phyloP scores from a whole-genome alignment of 164 flowering plant species.

The Protea cynaroides region DNA sequence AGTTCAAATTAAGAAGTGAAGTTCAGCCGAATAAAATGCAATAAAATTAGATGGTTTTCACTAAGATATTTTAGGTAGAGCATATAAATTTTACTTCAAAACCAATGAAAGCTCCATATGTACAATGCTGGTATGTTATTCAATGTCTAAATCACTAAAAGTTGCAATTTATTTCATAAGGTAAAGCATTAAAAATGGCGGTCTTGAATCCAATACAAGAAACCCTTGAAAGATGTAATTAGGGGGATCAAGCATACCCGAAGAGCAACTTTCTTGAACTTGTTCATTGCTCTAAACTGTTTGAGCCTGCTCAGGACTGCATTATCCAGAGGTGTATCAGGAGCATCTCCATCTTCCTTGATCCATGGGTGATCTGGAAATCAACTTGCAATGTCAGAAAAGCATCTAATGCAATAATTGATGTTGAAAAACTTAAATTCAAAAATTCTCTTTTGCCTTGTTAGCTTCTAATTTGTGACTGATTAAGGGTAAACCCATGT shows the following conservation, averaged over 20 bases:
- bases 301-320: slow-evolving; percentile 80
- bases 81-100: background rate
- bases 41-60: background rate
- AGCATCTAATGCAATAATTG: background rate
- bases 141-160: too few species aligned
- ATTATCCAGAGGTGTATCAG: slow-evolving; percentile 91
- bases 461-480: too few species aligned
- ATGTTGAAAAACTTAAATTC: background rate
- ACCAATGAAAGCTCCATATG: too few species aligned
- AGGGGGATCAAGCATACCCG: slow-evolving; percentile 35
- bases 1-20: background rate
- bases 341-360: slow-evolving; percentile 55
- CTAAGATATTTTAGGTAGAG: background rate
- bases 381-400: too few species aligned
- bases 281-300: slow-evolving; percentile 94
- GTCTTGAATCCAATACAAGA: too few species aligned
- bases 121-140: too few species aligned
- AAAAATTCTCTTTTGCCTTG: too few species aligned
- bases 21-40: background rate
- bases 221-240: background rate
- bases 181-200: background rate
- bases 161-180: too few species aligned
- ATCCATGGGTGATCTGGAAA: too few species aligned
- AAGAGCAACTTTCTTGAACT: slow-evolving; percentile 93
- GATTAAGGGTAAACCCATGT: too few species aligned